A percentile compares a stretch with the other conserved stretches of the same genome.
These are phyloP conservation scores for Cladobotryum protrusum DNA, from an alignment of 2,329 filamentous ascomycete species.

Conservation along the genomic window DNA sequence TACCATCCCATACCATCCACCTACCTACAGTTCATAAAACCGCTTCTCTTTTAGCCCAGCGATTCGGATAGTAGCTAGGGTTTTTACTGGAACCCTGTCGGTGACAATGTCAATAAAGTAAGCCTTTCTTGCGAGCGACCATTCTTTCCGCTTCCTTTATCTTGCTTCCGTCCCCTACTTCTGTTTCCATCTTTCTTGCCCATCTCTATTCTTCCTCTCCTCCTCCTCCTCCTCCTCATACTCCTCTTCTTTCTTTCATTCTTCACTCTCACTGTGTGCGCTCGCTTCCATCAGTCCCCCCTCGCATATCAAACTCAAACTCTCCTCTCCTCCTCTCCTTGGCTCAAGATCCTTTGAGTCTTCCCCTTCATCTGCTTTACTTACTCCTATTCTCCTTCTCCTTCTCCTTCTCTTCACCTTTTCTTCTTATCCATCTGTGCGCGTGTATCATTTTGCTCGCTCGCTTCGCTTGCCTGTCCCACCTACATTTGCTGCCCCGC, in stretches of 20 bases:
- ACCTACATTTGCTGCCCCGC: conserved; percentile 14
- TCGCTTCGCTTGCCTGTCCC: conserved; percentile 14
- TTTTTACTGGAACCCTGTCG: conserved; percentile 28
- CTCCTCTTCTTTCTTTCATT: background rate
- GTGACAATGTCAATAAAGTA: conserved; percentile 51
- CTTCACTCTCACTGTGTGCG: background rate
- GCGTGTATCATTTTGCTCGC: conserved; percentile 17
- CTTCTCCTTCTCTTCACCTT: too few species aligned
- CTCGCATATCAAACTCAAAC: background rate
- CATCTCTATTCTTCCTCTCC: conserved; percentile 14
- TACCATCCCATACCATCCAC: background rate
- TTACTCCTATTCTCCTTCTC: background rate
- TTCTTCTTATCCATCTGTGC: conserved; percentile 15
- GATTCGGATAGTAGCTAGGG: conserved; percentile 24
- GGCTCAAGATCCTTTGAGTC: background rate
- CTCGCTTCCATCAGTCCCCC: background rate
- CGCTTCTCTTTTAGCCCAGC: conserved; percentile 10
- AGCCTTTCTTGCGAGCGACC: conserved; percentile 25
- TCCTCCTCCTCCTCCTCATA: conserved; percentile 4
- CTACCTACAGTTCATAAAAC: conserved; percentile 4
- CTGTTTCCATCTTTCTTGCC: conserved; percentile 5
- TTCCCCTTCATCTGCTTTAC: background rate
- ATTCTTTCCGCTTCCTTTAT: conserved; percentile 11
- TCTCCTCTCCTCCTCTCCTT: background rate
- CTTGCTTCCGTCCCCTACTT: conserved; percentile 7